A percentile compares a stretch with the other conserved stretches of the same genome.
These are phyloP conservation scores for Mycena epipterygia DNA, from an alignment of 768 basidiomycete species.

Conservation along the genomic window DNA sequence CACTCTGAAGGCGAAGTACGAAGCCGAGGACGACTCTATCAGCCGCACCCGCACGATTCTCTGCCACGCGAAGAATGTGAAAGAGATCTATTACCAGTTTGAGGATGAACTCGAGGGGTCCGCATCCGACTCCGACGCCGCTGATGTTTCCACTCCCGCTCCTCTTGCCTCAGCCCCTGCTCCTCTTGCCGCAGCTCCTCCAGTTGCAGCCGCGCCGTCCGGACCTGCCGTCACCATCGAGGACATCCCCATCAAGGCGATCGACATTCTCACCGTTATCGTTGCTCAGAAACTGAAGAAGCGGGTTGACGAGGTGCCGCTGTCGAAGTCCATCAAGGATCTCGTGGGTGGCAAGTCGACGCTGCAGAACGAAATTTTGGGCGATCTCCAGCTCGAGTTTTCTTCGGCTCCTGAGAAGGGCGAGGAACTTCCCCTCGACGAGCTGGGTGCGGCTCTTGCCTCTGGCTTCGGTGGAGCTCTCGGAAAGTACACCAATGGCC, in stretches of 20 bases:
- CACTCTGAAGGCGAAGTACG: conserved; percentile 95
- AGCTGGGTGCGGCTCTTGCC: conserved; percentile 88
- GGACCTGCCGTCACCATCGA: conserved; percentile 83
- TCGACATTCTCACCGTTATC: conserved; percentile 88
- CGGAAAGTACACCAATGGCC: conserved; percentile 93
- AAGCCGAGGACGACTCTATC: conserved; percentile 87
- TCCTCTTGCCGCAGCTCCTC: conserved; percentile 56
- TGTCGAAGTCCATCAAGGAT: conserved; percentile 97
- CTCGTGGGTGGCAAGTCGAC: conserved; percentile 99
- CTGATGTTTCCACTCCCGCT: conserved; percentile 50
- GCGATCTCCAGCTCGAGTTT: conserved; percentile 97
- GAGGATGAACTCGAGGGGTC: conserved; percentile 82
- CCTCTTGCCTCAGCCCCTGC: conserved; percentile 46
- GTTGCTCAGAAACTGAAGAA: conserved; percentile 99
- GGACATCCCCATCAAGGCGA: conserved; percentile 92
- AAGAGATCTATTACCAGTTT: conserved; percentile 98
- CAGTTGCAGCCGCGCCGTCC: conserved; percentile 61
- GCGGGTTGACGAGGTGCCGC: conserved; percentile 87
- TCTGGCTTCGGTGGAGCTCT: conserved; percentile 87
- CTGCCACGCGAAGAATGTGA: conserved; percentile 94
- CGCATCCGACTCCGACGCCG: conserved; percentile 53
- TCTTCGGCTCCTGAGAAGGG: conserved; percentile 96
- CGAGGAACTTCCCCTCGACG: conserved; percentile 96
- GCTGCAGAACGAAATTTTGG: conserved; percentile 97
- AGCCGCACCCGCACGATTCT: conserved; percentile 84